phyloP scores from a whole-genome alignment of 2,329 filamentous ascomycete species.

The Fusarium caatingaense region DNA sequence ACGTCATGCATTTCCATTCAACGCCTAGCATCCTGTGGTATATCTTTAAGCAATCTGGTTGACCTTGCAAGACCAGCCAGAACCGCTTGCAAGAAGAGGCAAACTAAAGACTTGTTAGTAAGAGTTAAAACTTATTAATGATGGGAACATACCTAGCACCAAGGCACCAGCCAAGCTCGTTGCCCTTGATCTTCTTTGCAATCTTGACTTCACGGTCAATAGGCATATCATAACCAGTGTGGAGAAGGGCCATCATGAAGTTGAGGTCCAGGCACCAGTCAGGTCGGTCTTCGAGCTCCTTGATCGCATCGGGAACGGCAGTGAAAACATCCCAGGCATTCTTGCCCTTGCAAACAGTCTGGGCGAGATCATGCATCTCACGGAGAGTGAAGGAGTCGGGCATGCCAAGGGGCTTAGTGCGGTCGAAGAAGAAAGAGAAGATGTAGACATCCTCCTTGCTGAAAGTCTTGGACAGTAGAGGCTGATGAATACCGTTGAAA shows the following conservation, averaged over 20 bases:
- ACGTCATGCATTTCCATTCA: constrained; percentile 39
- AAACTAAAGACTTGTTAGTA: constrained; percentile 66
- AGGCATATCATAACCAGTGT: constrained; percentile 98
- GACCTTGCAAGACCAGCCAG: constrained; percentile 91
- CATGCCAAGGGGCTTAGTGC: constrained; percentile 93
- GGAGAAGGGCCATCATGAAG: constrained; percentile 93
- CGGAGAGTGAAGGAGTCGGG: constrained; percentile 95
- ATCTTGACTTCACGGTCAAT: constrained; percentile 96
- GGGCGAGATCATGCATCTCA: constrained; percentile 87
- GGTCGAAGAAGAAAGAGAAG: constrained; percentile 98
- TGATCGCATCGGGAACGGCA: constrained; percentile 78
- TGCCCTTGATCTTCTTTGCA: constrained; percentile 97
- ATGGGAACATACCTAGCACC: constrained; percentile 82
- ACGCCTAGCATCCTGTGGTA: constrained; percentile 38
- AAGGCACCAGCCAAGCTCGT: constrained; percentile 97
- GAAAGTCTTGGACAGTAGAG: constrained; percentile 91
- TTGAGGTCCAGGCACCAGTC: constrained; percentile 96
- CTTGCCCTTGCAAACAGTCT: constrained; percentile 85
- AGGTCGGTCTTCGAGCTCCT: constrained; percentile 83
- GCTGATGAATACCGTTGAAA: constrained; percentile 97
- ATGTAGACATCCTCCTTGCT: constrained; percentile 92
- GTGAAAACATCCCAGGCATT: constrained; percentile 83
- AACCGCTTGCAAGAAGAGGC: constrained; percentile 81
- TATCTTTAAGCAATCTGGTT: constrained; percentile 72
- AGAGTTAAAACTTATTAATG: not conserved